Evolutionary conservation across 192 early-diverging fungal species (phyloP).

Genomic region (Linnemannia zychae): DNA sequence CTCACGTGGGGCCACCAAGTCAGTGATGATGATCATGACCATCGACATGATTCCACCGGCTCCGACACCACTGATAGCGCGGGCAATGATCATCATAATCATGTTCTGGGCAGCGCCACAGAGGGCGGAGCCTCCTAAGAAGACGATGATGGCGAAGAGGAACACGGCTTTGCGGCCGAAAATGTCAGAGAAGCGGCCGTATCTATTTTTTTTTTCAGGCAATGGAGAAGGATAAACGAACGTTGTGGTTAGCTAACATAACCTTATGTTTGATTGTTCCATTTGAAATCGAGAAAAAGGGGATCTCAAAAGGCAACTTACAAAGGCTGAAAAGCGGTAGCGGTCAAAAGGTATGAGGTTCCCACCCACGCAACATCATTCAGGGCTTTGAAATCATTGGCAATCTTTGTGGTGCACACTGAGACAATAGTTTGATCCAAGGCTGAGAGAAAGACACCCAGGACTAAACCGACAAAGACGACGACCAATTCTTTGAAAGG

Average conservation of each 20-base stretch:
- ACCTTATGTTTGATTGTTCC: no score
- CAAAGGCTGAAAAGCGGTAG: conserved; percentile 74
- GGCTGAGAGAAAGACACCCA: conserved; percentile 71
- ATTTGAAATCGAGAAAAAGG: neutral
- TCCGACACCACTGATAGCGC: conserved; percentile 81
- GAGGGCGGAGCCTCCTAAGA: conserved; percentile 73
- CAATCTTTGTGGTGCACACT: conserved; percentile 73
- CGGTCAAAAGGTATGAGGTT: conserved; percentile 73
- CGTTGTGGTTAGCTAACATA: neutral
- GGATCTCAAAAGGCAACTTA: neutral
- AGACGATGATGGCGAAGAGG: conserved; percentile 71
- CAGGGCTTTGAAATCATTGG: conserved; percentile 72
- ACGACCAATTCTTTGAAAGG: conserved; percentile 27
- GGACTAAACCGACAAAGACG: conserved; percentile 50
- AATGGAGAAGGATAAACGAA: neutral
- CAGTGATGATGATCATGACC: conserved; percentile 76
- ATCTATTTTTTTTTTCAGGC: neutral
- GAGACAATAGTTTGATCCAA: conserved; percentile 84
- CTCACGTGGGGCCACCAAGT: conserved; percentile 73
- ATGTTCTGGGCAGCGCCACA: conserved; percentile 68
- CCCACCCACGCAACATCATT: conserved; percentile 72
- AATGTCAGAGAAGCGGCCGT: conserved; percentile 63
- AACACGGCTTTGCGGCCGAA: conserved; percentile 79
- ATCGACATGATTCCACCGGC: conserved; percentile 70
- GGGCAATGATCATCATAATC: conserved; percentile 72